Evolutionary conservation across 2,329 filamentous ascomycete genomes (phyloP).

Genomic region (Diaporthe velutina): DNA sequence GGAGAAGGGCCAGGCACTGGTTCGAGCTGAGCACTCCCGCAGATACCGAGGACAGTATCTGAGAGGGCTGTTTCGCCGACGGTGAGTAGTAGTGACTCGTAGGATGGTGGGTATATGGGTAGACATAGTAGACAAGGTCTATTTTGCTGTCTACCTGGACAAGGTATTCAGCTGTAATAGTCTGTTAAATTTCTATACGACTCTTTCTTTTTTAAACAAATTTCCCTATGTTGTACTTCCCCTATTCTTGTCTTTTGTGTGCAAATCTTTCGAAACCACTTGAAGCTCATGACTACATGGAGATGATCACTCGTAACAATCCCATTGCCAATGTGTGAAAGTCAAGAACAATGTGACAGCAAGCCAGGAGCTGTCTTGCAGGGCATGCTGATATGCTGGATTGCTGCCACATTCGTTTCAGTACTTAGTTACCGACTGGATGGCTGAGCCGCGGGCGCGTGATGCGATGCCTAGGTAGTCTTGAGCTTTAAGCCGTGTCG

Average conservation of each 20-base stretch:
- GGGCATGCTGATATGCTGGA: background rate
- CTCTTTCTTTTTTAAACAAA: background rate
- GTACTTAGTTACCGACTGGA: background rate
- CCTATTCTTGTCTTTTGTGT: background rate
- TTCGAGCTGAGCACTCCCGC: background rate
- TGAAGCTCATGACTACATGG: background rate
- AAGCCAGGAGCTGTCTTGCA: conserved; percentile 3
- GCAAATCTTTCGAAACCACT: background rate
- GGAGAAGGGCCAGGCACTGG: background rate
- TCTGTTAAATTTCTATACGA: background rate
- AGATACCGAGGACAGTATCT: background rate
- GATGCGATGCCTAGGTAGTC: background rate
- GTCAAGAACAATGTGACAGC: background rate
- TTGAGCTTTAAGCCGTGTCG: conserved; percentile 4
- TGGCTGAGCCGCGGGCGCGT: conserved; percentile 16
- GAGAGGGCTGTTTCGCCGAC: background rate
- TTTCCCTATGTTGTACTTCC: background rate
- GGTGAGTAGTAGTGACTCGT: background rate
- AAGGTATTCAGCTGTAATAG: background rate
- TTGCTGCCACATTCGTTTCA: background rate
- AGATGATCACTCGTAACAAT: no score
- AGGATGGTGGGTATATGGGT: background rate
- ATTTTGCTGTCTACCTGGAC: background rate
- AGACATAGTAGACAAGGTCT: background rate
- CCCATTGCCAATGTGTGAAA: no score